Evolutionary conservation across 1,284 basidiomycete genomes (phyloP).

Genomic region (Apiotrichum siamense): DNA sequence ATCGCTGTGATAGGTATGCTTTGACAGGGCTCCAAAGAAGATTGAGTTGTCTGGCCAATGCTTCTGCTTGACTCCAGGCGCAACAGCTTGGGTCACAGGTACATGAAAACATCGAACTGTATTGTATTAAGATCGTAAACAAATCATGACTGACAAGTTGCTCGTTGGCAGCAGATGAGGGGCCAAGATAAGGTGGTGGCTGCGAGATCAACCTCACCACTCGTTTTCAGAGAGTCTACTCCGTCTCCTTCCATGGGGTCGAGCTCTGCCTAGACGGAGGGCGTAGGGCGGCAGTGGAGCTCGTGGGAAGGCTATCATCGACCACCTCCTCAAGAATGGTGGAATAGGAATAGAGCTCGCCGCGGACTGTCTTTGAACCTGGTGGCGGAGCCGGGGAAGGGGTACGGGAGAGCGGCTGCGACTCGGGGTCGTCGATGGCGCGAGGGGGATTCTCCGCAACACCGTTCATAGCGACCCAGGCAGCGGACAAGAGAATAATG

Average conservation of each 20-base stretch:
- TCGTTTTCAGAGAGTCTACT: no score
- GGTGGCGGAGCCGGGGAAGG: conserved; percentile 27
- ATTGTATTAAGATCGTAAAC: no score
- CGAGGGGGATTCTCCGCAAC: conserved; percentile 15
- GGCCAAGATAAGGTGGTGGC: no score
- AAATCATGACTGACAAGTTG: no score
- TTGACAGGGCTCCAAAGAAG: no score
- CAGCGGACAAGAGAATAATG: conserved; percentile 41
- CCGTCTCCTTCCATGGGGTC: background rate
- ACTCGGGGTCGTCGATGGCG: conserved; percentile 16
- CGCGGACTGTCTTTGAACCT: conserved; percentile 10
- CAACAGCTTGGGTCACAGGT: no score
- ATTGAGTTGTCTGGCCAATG: no score
- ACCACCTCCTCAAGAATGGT: conserved; percentile 1
- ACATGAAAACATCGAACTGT: no score
- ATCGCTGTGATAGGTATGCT: no score
- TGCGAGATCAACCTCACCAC: no score
- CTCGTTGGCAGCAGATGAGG: no score
- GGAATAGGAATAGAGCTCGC: conserved; percentile 22
- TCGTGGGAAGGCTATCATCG: background rate
- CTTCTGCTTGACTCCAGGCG: no score
- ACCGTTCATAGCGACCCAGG: conserved; percentile 38
- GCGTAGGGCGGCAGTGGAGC: background rate
- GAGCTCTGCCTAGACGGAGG: background rate
- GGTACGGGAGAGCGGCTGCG: conserved; percentile 26